Conservation (phyloP, 768 basidiomycete genomes). For the Rhizopogon rudus region DNA sequence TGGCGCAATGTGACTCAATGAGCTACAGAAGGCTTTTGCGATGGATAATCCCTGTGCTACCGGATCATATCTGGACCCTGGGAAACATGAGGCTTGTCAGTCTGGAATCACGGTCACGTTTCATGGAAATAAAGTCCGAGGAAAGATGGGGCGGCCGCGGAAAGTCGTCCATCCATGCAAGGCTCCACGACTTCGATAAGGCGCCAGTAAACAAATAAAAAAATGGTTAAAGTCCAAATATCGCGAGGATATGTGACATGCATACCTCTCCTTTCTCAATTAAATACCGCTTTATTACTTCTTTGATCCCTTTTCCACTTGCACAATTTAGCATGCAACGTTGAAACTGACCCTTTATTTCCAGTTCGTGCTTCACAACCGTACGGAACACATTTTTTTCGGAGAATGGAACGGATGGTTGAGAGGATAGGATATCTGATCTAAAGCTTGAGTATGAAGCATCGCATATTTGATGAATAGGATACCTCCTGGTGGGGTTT, state of each 20-base stretch:
- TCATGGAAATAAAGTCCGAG: not conserved
- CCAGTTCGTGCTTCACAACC: too few species aligned
- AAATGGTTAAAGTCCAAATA: not conserved
- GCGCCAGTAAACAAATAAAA: not conserved
- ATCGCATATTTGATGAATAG: not conserved
- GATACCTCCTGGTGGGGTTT: not conserved
- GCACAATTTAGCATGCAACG: too few species aligned
- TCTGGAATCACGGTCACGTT: not conserved
- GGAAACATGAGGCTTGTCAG: not conserved
- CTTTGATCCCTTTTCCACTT: not conserved
- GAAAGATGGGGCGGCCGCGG: not conserved
- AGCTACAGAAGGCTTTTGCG: not conserved
- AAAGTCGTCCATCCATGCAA: not conserved
- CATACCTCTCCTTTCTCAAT: too few species aligned
- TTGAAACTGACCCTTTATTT: too few species aligned
- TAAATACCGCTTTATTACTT: not conserved
- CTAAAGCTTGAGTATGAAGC: not conserved
- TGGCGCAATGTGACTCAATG: too few species aligned
- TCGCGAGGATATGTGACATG: not conserved
- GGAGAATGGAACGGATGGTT: too few species aligned
- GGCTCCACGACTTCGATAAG: too few species aligned
- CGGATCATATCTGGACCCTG: not conserved
- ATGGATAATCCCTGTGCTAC: not conserved
- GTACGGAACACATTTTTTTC: not conserved
- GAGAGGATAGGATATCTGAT: not conserved